These are phyloP conservation scores for Rosa rugosa DNA, from an alignment of 306 rosid genomes.

Conservation along the genomic window DNA sequence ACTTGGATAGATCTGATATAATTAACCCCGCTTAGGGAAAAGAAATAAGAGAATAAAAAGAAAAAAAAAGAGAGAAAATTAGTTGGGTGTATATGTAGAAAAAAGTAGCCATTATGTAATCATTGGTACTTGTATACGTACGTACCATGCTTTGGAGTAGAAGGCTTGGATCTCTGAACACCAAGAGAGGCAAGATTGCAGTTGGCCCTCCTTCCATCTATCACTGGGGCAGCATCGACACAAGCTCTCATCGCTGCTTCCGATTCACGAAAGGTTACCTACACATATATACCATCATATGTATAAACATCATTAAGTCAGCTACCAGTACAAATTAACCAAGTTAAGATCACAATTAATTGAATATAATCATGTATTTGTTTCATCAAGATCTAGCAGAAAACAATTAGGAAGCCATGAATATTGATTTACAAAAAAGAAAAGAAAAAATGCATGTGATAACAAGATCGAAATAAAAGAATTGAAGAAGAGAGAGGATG, in stretches of 20 bases:
- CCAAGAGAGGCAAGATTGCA: constrained; percentile 99
- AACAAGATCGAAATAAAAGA: neutral
- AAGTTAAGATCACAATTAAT: neutral
- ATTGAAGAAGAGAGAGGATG: neutral
- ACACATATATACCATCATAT: neutral
- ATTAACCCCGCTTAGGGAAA: no score
- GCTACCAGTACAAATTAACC: no score
- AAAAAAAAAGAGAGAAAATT: neutral
- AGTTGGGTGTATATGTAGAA: neutral
- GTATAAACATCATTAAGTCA: neutral
- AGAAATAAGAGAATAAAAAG: neutral
- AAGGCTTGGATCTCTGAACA: constrained; percentile 98
- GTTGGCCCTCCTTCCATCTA: constrained; percentile 93
- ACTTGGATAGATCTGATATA: neutral
- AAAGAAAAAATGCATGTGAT: neutral
- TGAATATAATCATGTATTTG: neutral
- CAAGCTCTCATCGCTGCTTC: constrained; percentile 99
- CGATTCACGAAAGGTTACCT: constrained; percentile 91
- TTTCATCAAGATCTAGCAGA: constrained; percentile 21
- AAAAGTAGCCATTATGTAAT: neutral
- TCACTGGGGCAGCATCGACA: constrained; percentile 95
- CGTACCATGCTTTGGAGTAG: constrained; percentile 88
- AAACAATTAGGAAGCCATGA: neutral
- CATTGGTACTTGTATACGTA: neutral
- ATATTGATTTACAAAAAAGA: neutral